Conservation (phyloP, 495 filamentous ascomycete genomes). For the Tetracladium marchalianum region DNA sequence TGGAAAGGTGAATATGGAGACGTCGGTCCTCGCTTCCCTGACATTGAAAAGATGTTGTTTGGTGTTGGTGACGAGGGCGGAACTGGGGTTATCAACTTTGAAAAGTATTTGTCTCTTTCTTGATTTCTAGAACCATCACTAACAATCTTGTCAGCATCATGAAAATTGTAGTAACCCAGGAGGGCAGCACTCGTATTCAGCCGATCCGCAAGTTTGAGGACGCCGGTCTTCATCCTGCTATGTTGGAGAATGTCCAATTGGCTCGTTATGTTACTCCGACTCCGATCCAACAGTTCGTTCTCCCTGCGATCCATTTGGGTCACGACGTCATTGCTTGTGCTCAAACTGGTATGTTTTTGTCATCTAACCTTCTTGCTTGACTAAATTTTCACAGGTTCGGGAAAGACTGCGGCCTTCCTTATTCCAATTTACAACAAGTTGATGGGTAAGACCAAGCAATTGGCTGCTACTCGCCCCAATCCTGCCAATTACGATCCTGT, state of each 20-base stretch:
- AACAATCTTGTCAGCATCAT: slow-evolving; percentile 36
- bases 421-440: slow-evolving; percentile 81
- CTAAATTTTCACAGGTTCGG: slow-evolving; percentile 56
- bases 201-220: slow-evolving; percentile 57
- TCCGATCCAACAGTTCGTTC: slow-evolving; percentile 72
- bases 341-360: slow-evolving; percentile 66
- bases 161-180: slow-evolving; percentile 46
- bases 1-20: slow-evolving; percentile 83
- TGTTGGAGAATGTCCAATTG: slow-evolving; percentile 67
- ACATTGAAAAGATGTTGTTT: slow-evolving; percentile 69
- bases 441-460: slow-evolving; percentile 87
- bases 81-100: slow-evolving; percentile 32
- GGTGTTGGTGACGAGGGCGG: slow-evolving; percentile 29
- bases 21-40: slow-evolving; percentile 55
- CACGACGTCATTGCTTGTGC: slow-evolving; percentile 79
- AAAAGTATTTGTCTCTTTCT: slow-evolving; percentile 26
- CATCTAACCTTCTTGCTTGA: background rate
- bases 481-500: slow-evolving; percentile 27
- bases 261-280: slow-evolving; percentile 58
- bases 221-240: slow-evolving; percentile 75
- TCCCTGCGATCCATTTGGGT: slow-evolving; percentile 64
- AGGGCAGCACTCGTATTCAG: slow-evolving; percentile 41
- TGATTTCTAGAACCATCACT: slow-evolving; percentile 1
- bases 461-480: slow-evolving; percentile 66
- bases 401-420: slow-evolving; percentile 89